Conservation (phyloP, 2,329 filamentous ascomycete species). For the Aspergillus brunneoviolaceus region DNA sequence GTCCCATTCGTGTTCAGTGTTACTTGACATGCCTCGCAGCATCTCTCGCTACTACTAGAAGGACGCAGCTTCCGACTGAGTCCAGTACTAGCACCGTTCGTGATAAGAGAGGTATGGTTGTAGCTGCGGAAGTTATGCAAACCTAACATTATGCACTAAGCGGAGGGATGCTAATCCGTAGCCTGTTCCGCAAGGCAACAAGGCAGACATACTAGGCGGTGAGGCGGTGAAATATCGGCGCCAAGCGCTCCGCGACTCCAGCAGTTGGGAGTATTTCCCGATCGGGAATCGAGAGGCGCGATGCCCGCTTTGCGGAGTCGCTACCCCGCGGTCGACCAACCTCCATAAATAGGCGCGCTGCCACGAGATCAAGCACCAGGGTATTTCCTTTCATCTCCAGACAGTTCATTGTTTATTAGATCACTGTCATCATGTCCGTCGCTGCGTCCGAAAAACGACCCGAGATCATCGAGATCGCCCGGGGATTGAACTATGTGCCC, state of each 20-base stretch:
- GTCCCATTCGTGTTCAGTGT: too few species aligned
- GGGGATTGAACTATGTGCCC: slow-evolving; percentile 24
- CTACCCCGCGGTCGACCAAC: neutral
- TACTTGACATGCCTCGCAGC: too few species aligned
- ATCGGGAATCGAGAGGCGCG: neutral
- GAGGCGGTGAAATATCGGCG: neutral
- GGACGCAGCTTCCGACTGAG: too few species aligned
- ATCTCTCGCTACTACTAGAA: too few species aligned
- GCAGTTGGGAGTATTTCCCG: neutral
- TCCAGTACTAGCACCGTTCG: too few species aligned
- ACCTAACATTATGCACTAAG: too few species aligned
- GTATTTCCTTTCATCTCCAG: neutral
- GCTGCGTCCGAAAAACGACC: slow-evolving; percentile 28
- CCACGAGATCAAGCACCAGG: slow-evolving; percentile 43
- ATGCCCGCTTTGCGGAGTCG: neutral
- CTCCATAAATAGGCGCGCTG: slow-evolving; percentile 5
- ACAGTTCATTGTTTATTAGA: neutral
- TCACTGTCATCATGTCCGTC: neutral
- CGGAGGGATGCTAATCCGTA: too few species aligned
- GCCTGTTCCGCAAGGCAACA: slow-evolving; percentile 18
- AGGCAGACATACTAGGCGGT: too few species aligned
- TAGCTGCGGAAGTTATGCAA: too few species aligned
- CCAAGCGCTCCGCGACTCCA: neutral
- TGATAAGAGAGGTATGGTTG: too few species aligned
- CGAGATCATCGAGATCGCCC: slow-evolving; percentile 33